phyloP scores from a whole-genome alignment of 2,329 filamentous ascomycete species.

The Botrytis byssoidea region DNA sequence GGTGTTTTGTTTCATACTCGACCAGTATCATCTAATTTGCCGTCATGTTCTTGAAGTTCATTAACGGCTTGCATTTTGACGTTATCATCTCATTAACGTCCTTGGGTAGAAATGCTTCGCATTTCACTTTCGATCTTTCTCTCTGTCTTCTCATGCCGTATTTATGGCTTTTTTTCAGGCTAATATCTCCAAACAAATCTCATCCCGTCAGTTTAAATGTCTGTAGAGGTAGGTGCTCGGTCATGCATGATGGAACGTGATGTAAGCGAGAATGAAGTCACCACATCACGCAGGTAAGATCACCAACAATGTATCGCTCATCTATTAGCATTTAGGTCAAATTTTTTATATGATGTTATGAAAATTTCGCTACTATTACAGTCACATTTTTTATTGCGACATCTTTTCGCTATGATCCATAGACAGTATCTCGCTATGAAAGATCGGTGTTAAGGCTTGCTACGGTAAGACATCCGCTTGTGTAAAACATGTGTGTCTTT shows the following conservation, averaged over 20 bases:
- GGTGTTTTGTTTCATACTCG: not conserved
- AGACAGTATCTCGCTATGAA: fast-evolving
- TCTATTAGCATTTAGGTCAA: not conserved
- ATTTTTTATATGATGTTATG: too few species aligned
- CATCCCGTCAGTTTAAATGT: not conserved
- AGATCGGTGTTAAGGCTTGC: too few species aligned
- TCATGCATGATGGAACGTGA: not conserved
- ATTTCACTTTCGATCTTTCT: not conserved
- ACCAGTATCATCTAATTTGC: not conserved
- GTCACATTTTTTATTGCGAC: not conserved
- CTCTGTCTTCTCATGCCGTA: fast-evolving
- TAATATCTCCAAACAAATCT: not conserved
- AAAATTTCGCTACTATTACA: not conserved
- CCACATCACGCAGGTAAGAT: too few species aligned
- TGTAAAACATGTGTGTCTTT: not conserved
- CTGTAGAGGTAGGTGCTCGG: not conserved
- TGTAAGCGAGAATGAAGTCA: not conserved
- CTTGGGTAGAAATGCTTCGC: not conserved
- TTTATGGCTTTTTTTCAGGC: fast-evolving
- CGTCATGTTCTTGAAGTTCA: too few species aligned
- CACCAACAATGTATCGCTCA: fast-evolving
- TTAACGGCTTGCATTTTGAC: fast-evolving
- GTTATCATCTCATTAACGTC: not conserved
- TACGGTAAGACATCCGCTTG: not conserved
- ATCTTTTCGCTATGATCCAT: not conserved